These are phyloP conservation scores for Aurinia saxatilis DNA, from an alignment of 345 rosid genomes.

Conservation along the genomic window DNA sequence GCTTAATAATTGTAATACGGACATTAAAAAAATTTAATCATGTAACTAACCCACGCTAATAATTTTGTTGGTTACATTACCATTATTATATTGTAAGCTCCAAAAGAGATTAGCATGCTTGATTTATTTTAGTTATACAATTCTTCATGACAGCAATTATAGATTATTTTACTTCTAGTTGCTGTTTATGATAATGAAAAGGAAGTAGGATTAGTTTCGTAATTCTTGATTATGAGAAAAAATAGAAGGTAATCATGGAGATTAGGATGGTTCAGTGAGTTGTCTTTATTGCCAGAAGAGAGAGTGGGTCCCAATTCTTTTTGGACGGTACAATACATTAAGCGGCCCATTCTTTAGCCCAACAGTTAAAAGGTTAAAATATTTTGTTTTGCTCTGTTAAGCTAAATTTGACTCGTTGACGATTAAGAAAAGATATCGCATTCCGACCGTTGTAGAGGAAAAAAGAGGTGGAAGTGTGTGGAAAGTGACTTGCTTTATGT, in stretches of 20 bases:
- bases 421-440: background rate
- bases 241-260: background rate
- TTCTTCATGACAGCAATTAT: background rate
- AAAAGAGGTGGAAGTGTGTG: background rate
- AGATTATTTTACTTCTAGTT: too few relatives aligned
- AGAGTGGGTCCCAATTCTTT: background rate
- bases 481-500: constrained; percentile 18
- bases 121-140: too few relatives aligned
- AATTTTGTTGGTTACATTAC: background rate
- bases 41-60: constrained; percentile 10
- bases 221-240: background rate
- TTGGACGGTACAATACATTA: background rate
- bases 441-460: constrained; percentile 14
- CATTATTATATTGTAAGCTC: background rate
- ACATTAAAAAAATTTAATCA: constrained; percentile 1
- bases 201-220: background rate
- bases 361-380: background rate
- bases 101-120: background rate
- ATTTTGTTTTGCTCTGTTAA: background rate
- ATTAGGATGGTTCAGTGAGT: background rate
- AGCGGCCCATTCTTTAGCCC: background rate
- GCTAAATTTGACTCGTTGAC: background rate
- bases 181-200: background rate
- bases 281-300: background rate
- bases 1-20: background rate